Evolutionary conservation across 345 rosid species (phyloP).

Genomic region (Reutealis trisperma): DNA sequence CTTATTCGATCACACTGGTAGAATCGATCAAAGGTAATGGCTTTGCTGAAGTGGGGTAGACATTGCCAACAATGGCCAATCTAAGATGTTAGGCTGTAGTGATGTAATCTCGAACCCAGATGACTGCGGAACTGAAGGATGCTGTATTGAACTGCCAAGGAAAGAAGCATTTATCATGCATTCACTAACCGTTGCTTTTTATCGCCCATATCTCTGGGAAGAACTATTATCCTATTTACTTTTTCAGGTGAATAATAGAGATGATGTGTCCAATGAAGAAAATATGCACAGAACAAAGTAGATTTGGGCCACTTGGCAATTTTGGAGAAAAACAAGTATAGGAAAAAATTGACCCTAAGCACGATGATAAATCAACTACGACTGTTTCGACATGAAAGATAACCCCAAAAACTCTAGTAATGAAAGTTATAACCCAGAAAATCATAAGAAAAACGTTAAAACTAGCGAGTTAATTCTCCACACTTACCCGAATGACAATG

Average conservation of each 20-base stretch:
- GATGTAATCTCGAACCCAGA: constrained; percentile 59
- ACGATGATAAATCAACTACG: not conserved
- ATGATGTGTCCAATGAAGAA: not conserved
- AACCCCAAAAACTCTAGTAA: not conserved
- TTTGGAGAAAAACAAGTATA: not conserved
- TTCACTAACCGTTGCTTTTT: not conserved
- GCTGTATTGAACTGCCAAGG: constrained; percentile 65
- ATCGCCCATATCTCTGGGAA: too few species aligned
- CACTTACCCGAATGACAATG: constrained; percentile 75
- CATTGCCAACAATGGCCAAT: constrained; percentile 60
- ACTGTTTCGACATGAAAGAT: not conserved
- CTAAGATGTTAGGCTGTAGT: constrained; percentile 66
- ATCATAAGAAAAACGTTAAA: not conserved
- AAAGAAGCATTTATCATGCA: constrained; percentile 4
- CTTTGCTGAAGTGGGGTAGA: constrained; percentile 58
- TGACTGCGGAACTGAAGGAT: constrained; percentile 56
- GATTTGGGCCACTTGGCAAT: not conserved
- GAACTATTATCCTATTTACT: too few species aligned
- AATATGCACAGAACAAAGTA: not conserved
- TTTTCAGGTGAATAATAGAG: not conserved
- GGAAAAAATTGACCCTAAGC: not conserved
- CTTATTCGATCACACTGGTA: constrained; percentile 16
- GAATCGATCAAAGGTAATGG: constrained; percentile 46
- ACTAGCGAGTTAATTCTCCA: not conserved
- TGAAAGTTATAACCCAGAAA: not conserved